These are phyloP conservation scores for Bassia scoparia DNA, from an alignment of 148 eudicot species.

Conservation along the genomic window DNA sequence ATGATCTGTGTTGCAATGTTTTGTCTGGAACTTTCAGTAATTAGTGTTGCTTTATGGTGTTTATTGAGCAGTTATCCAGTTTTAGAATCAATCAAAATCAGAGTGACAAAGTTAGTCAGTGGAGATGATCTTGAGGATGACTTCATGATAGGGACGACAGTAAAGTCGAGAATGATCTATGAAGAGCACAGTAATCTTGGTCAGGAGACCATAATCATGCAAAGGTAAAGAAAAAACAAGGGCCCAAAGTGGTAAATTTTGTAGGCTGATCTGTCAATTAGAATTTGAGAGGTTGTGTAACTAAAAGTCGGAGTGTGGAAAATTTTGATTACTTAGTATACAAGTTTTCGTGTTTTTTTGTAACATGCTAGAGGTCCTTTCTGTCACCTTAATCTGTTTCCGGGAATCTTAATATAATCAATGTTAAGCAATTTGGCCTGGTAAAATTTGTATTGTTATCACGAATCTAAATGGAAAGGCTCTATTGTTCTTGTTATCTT, in stretches of 20 bases:
- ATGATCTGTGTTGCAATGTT: neutral
- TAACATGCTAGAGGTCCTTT: neutral
- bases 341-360: slow-evolving; percentile 5
- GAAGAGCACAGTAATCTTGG: slow-evolving; percentile 19
- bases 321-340: slow-evolving; percentile 24
- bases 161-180: slow-evolving; percentile 17
- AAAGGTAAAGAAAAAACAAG: slow-evolving; percentile 63
- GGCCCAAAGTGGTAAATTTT: slow-evolving; percentile 86
- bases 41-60: neutral
- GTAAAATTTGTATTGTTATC: slow-evolving; percentile 1
- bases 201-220: slow-evolving; percentile 22
- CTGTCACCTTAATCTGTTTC: neutral
- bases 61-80: slow-evolving; percentile 23
- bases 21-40: neutral
- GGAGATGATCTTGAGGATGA: slow-evolving; percentile 99
- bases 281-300: neutral
- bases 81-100: slow-evolving; percentile 36
- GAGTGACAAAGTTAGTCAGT: slow-evolving; percentile 64
- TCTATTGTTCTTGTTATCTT: neutral
- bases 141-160: slow-evolving; percentile 37
- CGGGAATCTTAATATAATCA: neutral
- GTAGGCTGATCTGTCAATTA: slow-evolving; percentile 37
- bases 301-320: neutral
- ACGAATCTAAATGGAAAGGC: neutral
- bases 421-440: slow-evolving; percentile 4